Evolutionary conservation across 106 monocot species (phyloP).

Genomic region (Dendrobium huoshanense): DNA sequence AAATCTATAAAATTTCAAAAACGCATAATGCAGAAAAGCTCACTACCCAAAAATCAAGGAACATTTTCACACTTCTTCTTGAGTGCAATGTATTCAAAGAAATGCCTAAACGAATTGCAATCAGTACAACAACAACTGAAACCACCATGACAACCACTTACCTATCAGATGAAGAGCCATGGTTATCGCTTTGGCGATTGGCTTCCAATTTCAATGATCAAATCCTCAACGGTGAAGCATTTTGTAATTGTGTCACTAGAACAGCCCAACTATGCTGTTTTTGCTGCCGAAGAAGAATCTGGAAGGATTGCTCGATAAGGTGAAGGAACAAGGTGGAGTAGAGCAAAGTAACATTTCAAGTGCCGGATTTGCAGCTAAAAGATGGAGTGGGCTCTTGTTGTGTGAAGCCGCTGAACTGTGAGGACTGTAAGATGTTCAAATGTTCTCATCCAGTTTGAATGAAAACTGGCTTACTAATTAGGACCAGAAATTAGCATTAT

Average conservation of each 20-base stretch:
- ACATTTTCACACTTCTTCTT: not conserved
- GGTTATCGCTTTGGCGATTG: not conserved
- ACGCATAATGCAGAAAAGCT: not conserved
- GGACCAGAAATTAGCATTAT: too few relatives aligned
- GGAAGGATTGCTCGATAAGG: not conserved
- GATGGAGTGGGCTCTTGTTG: not conserved
- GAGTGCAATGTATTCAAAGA: not conserved
- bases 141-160: not conserved
- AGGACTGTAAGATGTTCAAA: not conserved
- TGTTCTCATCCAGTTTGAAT: not conserved
- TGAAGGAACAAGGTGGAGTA: not conserved
- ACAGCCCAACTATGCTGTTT: not conserved
- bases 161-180: not conserved
- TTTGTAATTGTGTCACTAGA: not conserved
- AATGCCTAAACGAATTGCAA: not conserved
- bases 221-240: not conserved
- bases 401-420: not conserved
- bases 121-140: not conserved
- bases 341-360: constrained; percentile 5
- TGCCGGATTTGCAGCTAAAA: not conserved
- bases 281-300: not conserved
- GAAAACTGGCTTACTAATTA: not conserved
- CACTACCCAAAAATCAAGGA: not conserved
- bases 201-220: not conserved
- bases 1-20: not conserved